Conservation (phyloP, 352 stramenopile genomes). For the Pythium aristosporum region DNA sequence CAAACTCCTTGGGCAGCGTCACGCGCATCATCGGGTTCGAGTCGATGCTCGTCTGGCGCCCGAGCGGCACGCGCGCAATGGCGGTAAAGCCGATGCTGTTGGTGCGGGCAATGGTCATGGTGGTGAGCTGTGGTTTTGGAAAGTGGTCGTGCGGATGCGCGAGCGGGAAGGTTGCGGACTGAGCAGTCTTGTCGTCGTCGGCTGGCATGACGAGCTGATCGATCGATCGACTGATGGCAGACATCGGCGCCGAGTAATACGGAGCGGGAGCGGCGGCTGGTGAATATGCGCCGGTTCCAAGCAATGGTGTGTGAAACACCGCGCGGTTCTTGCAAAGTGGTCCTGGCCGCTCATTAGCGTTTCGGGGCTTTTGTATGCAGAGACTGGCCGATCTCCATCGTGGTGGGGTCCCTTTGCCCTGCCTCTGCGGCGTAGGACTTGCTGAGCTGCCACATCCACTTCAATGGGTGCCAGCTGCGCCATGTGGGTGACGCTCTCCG, state of each 20-base stretch:
- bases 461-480: conserved; percentile 2
- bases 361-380: background rate
- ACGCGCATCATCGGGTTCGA: conserved; percentile 30
- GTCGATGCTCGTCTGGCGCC: conserved; percentile 18
- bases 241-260: no score
- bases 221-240: background rate
- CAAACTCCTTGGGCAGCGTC: conserved; percentile 26
- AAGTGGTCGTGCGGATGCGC: conserved; percentile 10
- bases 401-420: background rate
- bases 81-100: conserved; percentile 1
- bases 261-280: no score
- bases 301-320: background rate
- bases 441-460: conserved; percentile 5
- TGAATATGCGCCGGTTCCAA: background rate
- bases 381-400: conserved; percentile 3
- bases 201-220: conserved; percentile 4
- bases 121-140: conserved; percentile 19
- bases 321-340: conserved; percentile 7
- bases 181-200: background rate
- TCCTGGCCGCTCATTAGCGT: background rate
- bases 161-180: conserved; percentile 14
- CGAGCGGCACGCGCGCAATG: conserved; percentile 5
- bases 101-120: conserved; percentile 25
- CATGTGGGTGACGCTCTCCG: conserved; percentile 9
- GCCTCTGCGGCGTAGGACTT: background rate